phyloP scores from a whole-genome alignment of 176 grass and related monocot genomes.

The Miscanthus lutarioriparius region DNA sequence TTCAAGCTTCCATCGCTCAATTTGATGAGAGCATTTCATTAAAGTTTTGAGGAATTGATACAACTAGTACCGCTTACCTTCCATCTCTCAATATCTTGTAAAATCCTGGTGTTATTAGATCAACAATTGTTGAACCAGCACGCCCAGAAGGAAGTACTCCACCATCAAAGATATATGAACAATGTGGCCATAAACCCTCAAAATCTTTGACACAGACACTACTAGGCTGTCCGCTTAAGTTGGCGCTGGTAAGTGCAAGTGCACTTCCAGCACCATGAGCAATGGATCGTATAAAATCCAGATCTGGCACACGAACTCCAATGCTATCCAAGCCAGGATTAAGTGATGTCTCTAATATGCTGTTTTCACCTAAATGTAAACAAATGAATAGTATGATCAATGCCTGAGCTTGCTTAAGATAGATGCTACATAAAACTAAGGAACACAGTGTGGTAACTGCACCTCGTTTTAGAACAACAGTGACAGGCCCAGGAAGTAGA shows the following conservation, averaged over 20 bases:
- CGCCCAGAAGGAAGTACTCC: constrained; percentile 73
- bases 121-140: constrained; percentile 94
- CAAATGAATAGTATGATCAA: constrained; percentile 16
- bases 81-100: constrained; percentile 91
- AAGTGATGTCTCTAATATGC: constrained; percentile 72
- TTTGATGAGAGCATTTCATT: not conserved
- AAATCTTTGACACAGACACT: constrained; percentile 80
- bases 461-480: constrained; percentile 93
- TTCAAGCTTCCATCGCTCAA: not conserved
- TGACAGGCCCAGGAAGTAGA: constrained; percentile 90
- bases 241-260: constrained; percentile 91
- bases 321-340: constrained; percentile 90
- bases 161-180: constrained; percentile 84
- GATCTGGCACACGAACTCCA: constrained; percentile 78
- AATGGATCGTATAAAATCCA: constrained; percentile 73
- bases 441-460: not conserved
- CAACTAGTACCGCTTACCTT: constrained; percentile 52
- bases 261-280: constrained; percentile 79
- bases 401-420: constrained; percentile 20
- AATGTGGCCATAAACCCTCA: constrained; percentile 73
- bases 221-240: constrained; percentile 70
- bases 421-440: not conserved
- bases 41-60: not conserved
- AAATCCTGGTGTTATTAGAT: constrained; percentile 62
- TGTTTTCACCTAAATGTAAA: constrained; percentile 55